Evolutionary conservation across 2,329 filamentous ascomycete genomes (phyloP).

Genomic region (Mycosphaerella arachidis): DNA sequence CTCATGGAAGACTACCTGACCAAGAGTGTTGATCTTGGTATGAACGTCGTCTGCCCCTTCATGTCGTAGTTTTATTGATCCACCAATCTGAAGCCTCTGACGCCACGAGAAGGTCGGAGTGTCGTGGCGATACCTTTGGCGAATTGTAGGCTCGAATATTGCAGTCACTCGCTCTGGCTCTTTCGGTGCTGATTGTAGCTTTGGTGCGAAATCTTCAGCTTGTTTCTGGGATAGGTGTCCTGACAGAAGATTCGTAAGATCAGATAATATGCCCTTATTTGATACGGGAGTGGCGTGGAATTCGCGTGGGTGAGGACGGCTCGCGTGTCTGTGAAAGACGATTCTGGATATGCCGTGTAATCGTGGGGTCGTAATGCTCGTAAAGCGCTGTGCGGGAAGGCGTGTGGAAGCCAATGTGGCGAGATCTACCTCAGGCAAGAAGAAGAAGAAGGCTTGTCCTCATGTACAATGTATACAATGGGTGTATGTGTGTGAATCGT

Average conservation of each 20-base stretch:
- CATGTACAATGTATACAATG: neutral
- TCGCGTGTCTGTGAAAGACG: neutral
- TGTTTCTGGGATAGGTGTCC: conserved; percentile 2
- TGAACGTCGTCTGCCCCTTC: neutral
- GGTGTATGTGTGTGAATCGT: neutral
- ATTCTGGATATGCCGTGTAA: neutral
- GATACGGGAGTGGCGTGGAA: neutral
- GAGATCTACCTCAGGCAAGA: neutral
- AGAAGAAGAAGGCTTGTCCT: neutral
- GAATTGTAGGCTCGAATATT: neutral
- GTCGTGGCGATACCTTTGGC: neutral
- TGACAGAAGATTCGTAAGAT: conserved; percentile 9
- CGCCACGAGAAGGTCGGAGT: conserved; percentile 2
- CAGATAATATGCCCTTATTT: neutral
- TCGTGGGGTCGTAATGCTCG: conserved; percentile 19
- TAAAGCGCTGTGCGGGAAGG: conserved; percentile 12
- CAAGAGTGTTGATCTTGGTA: neutral
- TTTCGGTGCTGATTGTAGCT: neutral
- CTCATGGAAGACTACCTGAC: neutral
- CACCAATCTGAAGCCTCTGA: neutral
- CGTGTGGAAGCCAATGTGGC: conserved; percentile 18
- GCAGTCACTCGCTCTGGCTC: neutral
- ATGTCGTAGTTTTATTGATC: neutral
- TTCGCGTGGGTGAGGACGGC: neutral
- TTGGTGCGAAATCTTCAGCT: neutral